Base-by-base conservation (phyloP, 129 eudicot species). In the Ambrosia trifida region DNA sequence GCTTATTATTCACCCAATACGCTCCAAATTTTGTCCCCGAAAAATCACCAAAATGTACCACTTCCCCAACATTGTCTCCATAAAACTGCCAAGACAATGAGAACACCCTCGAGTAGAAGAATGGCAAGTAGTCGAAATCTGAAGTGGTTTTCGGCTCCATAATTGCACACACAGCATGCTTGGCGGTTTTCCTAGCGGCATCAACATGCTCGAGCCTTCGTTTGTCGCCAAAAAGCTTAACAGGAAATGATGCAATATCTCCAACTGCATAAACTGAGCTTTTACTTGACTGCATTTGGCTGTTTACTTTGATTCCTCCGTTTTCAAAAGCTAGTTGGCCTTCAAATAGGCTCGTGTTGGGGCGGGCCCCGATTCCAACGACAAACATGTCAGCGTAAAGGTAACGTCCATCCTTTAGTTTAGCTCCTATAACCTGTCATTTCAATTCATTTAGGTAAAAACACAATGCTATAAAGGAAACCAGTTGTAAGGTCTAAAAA, bases 201-300 rank as follows among this genome's bases (percentile, higher is more conserved):
- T 94, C 99, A 17, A 94, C 99, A 44, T 94, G 99, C 78, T 94
- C 97, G 5, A 94, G 89, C 53, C 99, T 80, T 30, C 93, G 94
- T 49, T 76, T 80, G 63, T 88, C 91, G 6, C 96, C 91, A 62
- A 76, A 78, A 4, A 78, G 69, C 70, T 87, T 84, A 62, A 90
- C 76, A 2, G 99, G 99, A 62, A 94, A 87, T 0, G 97, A 73
- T 11, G 97, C 94, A 3, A 94, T 83, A 62, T 94, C 99, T 3
- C 99, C 97, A 49, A 94, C 84, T 20, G 96, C 99, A 54, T 90
- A 94, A 36, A 90, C 91, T 0, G 94, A 94, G 57, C 61, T 67
- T 81, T 94, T 77, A 78, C 97, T 94, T 11, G 97, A 82, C 61
- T 90, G 94, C 73, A 90, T 74, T 7, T 45, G 82, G 8, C 77